These are phyloP conservation scores for Cercis canadensis DNA, from an alignment of 306 rosid genomes.

Conservation along the genomic window DNA sequence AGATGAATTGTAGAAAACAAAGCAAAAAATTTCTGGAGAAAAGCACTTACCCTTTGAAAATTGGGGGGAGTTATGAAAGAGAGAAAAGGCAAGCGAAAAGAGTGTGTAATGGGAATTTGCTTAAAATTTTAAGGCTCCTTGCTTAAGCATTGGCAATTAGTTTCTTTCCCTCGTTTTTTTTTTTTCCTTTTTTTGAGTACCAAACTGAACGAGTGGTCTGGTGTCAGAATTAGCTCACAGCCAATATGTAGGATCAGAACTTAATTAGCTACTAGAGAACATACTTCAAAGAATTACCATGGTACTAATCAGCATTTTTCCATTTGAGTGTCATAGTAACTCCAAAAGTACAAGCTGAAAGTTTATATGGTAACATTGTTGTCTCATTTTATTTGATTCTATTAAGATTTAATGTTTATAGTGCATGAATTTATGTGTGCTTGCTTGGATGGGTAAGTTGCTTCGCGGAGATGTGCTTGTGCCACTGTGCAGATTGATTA, in stretches of 20 bases:
- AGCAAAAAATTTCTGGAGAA: conserved; percentile 9
- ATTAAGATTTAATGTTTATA: neutral
- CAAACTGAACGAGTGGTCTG: neutral
- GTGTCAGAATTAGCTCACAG: conserved; percentile 15
- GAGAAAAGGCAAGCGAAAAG: neutral
- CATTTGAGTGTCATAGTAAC: conserved; percentile 1
- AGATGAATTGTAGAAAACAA: conserved; percentile 72
- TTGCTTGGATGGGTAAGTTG: too few species aligned
- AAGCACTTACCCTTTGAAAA: conserved; percentile 12
- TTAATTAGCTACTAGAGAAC: neutral
- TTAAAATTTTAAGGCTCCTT: conserved; percentile 4
- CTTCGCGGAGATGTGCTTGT: too few species aligned
- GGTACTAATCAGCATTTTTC: neutral
- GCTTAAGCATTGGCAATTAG: conserved; percentile 13
- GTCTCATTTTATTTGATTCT: neutral
- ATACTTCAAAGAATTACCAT: neutral
- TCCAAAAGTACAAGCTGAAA: conserved; percentile 8
- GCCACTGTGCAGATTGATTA: too few species aligned
- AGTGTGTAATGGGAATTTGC: neutral
- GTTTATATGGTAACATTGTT: neutral
- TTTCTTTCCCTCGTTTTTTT: neutral
- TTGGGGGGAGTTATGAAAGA: neutral
- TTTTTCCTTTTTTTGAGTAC: too few species aligned
- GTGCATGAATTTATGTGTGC: neutral
- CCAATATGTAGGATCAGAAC: too few species aligned